Evolutionary conservation across 73 alveolate genomes (phyloP).

Genomic region (Paramecium caudatum): DNA sequence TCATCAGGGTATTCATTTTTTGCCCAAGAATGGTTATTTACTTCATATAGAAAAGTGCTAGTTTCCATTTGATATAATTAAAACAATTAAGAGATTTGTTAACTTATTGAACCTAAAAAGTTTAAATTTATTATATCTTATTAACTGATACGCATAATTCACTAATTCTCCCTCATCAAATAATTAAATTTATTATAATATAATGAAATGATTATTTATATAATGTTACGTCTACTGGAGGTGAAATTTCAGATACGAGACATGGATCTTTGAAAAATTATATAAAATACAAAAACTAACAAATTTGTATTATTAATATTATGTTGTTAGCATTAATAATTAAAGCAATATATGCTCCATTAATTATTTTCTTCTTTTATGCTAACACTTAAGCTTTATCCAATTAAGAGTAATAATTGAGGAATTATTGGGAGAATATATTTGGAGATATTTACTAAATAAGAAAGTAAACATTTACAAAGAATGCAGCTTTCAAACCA

Average conservation of each 20-base stretch:
- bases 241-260: not conserved
- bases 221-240: not conserved
- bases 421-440: slow-evolving; percentile 10
- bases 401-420: slow-evolving; percentile 3
- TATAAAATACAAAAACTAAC: not conserved
- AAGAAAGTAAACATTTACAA: not conserved
- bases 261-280: not conserved
- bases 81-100: too few species aligned
- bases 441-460: not conserved
- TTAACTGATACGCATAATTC: too few species aligned
- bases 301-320: too few species aligned
- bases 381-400: not conserved
- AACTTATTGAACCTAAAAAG: too few species aligned
- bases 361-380: not conserved
- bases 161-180: not conserved
- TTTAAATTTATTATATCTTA: not conserved
- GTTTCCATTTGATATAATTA: too few species aligned
- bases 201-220: not conserved
- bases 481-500: slow-evolving; percentile 45
- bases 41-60: too few species aligned
- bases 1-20: too few species aligned
- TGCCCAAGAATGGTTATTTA: too few species aligned
- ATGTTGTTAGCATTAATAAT: not conserved
- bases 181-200: not conserved
- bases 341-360: slow-evolving; percentile 37